These are phyloP conservation scores for Cladosporium cucumerinum DNA, from an alignment of 2,329 filamentous ascomycete species.

Conservation along the genomic window DNA sequence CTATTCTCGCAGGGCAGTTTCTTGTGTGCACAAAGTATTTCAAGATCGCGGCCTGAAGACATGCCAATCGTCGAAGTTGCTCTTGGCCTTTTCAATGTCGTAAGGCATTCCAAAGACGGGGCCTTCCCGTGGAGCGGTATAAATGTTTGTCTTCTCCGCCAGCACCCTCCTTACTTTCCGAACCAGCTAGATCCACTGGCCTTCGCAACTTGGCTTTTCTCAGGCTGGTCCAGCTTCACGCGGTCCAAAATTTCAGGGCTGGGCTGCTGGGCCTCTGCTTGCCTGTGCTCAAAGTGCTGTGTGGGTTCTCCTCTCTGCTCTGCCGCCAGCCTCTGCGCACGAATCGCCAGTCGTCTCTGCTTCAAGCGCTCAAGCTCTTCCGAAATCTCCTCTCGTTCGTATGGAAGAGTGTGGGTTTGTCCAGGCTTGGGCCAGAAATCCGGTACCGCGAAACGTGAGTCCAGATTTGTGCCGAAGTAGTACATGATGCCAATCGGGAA, in stretches of 20 bases:
- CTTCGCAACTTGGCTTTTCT: conserved; percentile 23
- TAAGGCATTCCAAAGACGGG: not conserved
- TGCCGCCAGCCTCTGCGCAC: conserved; percentile 47
- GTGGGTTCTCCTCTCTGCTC: conserved; percentile 33
- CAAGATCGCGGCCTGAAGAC: not conserved
- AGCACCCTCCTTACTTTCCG: not conserved
- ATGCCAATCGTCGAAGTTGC: not conserved
- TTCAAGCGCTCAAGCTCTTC: conserved; percentile 73
- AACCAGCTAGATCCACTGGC: conserved; percentile 20
- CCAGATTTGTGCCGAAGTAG: conserved; percentile 98
- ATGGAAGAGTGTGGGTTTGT: conserved; percentile 72
- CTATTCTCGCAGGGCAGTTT: not conserved
- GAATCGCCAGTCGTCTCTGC: conserved; percentile 45
- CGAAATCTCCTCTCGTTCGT: conserved; percentile 77
- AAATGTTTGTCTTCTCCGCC: not conserved
- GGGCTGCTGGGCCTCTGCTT: conserved; percentile 23
- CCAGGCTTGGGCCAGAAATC: conserved; percentile 90
- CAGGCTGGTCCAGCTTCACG: conserved; percentile 25
- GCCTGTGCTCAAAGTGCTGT: conserved; percentile 25
- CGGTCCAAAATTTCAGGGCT: conserved; percentile 27
- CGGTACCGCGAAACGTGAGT: conserved; percentile 80
- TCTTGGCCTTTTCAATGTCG: not conserved
- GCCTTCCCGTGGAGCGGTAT: not conserved
- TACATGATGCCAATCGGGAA: conserved; percentile 99
- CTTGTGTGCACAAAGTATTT: not conserved